Base-by-base conservation (phyloP, 2,329 filamentous ascomycete species). In the Fulvia fulva region DNA sequence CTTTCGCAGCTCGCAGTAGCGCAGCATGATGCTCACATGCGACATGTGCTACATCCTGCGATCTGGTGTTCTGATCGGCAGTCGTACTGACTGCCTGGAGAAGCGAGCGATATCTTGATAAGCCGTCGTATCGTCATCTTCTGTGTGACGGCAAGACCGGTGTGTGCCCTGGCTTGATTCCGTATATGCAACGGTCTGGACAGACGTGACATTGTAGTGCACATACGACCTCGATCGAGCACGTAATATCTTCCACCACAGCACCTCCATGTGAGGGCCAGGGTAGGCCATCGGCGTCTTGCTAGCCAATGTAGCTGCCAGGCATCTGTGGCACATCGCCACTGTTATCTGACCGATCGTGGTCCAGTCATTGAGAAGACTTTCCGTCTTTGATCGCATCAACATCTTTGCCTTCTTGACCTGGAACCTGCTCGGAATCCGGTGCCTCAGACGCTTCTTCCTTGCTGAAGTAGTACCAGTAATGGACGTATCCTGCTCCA, bases 391-490 rank as follows among this genome's bases (percentile, higher is more conserved):
- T 62, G 44, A 59, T 55, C 5, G 47, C 25, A 30, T 59, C 57
- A 19, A 62, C 57, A 59, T 62, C 60, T 19, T 57, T 53, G 5
- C 57, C 60, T 23, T 49, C 54, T 19, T 41, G 32, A 22, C 19
- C 44, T 8, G 52, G 50, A 30, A 56, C 59, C 53, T 50, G 43
- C 21, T 56, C 44, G 4, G 21, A 14, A 19, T 50, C 45, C 28
- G 23, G 23, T 26, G 14, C 59, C 9, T 21, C 55, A n/a, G 16
- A 44, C 11, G 14, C 23, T 32, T 53, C 52, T 14, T 28, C n/a
- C 4, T 59, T 51, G 21, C 28, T 26, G 51, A 61, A 61, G 43
- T 63, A 63, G 25, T 57, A 59, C 55, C 53, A 60, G 25, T 59
- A 63, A 51, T 63, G 61, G 45, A 28, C 46, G 51, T 63, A 63